Evolutionary conservation across 441 rosid species (phyloP).

Genomic region (Arabidopsis hybrid): DNA sequence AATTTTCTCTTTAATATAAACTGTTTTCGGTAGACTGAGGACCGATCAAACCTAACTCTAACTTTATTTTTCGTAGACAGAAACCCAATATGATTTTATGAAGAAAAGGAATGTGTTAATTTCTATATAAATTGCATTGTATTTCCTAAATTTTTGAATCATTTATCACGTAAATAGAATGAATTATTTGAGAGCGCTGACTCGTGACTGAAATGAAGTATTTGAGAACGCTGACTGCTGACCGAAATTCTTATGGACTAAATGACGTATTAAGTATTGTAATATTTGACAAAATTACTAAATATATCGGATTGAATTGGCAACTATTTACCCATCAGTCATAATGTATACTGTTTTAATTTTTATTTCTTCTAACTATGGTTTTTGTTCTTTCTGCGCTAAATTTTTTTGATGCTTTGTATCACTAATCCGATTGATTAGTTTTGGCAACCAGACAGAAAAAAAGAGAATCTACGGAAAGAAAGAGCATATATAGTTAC

Average conservation of each 20-base stretch:
- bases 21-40: background rate
- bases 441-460: background rate
- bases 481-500: background rate
- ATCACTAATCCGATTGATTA: background rate
- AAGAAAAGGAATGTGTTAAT: background rate
- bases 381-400: background rate
- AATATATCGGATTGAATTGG: background rate
- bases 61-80: background rate
- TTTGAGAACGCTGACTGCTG: background rate
- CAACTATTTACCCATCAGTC: background rate
- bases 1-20: too few relatives aligned
- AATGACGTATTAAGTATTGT: constrained; percentile 18
- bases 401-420: too few relatives aligned
- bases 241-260: background rate
- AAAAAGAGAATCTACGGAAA: background rate
- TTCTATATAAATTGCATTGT: background rate
- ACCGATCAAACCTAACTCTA: background rate
- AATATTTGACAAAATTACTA: background rate
- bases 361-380: background rate
- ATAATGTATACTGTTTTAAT: background rate
- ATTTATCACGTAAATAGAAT: background rate
- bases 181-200: background rate
- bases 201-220: background rate
- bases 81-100: background rate
- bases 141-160: background rate